These are phyloP conservation scores for Hamigera avellanea DNA, from an alignment of 495 filamentous ascomycete species.

Conservation along the genomic window DNA sequence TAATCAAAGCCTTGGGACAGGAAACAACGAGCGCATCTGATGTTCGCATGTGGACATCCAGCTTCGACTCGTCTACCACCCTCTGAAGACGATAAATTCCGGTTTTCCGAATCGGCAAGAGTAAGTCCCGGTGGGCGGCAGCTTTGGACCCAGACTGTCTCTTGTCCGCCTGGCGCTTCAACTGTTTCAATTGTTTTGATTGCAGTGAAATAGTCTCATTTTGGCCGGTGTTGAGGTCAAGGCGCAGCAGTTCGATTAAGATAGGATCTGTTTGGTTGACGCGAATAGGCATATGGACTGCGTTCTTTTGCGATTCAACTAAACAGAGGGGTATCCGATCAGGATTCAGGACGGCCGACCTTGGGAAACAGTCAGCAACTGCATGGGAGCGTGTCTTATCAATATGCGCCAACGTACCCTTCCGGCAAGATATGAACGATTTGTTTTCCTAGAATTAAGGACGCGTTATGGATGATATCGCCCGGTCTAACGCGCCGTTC, in stretches of 20 bases:
- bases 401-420: constrained; percentile 49
- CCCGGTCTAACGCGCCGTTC: constrained; percentile 80
- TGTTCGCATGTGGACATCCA: constrained; percentile 68
- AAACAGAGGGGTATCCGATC: constrained; percentile 66
- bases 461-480: constrained; percentile 76
- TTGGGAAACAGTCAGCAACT: constrained; percentile 25
- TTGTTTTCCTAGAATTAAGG: constrained; percentile 86
- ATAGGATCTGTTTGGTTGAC: constrained; percentile 89
- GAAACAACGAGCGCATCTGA: constrained; percentile 70
- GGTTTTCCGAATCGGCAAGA: constrained; percentile 61
- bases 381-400: background rate
- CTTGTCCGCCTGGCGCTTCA: constrained; percentile 51
- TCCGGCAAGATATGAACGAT: constrained; percentile 95
- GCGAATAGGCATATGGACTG: constrained; percentile 65
- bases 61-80: constrained; percentile 83
- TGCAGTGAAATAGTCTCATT: constrained; percentile 69
- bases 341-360: constrained; percentile 80
- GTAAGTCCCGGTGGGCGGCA: constrained; percentile 42
- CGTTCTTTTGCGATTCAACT: constrained; percentile 39
- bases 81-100: constrained; percentile 75
- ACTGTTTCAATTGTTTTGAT: constrained; percentile 54
- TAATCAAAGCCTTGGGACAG: constrained; percentile 70
- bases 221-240: constrained; percentile 66
- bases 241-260: constrained; percentile 70
- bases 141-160: constrained; percentile 33